These are phyloP conservation scores for Teratosphaeria nubilosa DNA, from an alignment of 2,329 filamentous ascomycete genomes.

Conservation along the genomic window DNA sequence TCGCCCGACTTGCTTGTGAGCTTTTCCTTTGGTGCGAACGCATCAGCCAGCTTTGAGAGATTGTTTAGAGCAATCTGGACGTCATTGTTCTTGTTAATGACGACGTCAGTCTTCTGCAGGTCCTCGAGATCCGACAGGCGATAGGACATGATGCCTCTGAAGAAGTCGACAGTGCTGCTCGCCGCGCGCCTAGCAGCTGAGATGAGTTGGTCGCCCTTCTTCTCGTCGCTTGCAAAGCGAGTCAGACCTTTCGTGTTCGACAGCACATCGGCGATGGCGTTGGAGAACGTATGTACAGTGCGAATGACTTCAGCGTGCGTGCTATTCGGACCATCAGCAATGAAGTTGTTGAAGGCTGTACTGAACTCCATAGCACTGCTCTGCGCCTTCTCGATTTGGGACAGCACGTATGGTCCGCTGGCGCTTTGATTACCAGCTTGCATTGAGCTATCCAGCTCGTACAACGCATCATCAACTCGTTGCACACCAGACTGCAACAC, in stretches of 20 bases:
- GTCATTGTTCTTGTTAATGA: conserved; percentile 95
- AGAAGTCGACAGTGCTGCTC: conserved; percentile 81
- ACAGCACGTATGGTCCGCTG: conserved; percentile 85
- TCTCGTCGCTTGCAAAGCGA: conserved; percentile 87
- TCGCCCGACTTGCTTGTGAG: conserved; percentile 70
- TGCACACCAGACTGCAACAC: conserved; percentile 88
- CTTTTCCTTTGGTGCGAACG: conserved; percentile 83
- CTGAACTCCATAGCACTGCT: conserved; percentile 94
- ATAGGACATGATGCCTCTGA: conserved; percentile 89
- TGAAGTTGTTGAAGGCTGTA: conserved; percentile 96
- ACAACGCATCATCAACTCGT: conserved; percentile 89
- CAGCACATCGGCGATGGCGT: conserved; percentile 84
- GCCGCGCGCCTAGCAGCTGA: conserved; percentile 76
- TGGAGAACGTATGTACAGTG: conserved; percentile 80
- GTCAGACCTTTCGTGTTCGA: conserved; percentile 94
- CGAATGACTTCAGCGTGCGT: conserved; percentile 86
- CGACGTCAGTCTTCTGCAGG: conserved; percentile 88
- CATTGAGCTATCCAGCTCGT: conserved; percentile 96
- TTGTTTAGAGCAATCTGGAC: conserved; percentile 90
- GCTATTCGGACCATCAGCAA: conserved; percentile 88
- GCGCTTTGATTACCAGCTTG: conserved; percentile 98
- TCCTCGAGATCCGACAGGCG: conserved; percentile 82
- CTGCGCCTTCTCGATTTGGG: conserved; percentile 93
- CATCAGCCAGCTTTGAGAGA: conserved; percentile 85
- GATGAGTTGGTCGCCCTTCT: conserved; percentile 79